phyloP scores from a whole-genome alignment of 2,329 filamentous ascomycete genomes.

The Capronia epimyces region DNA sequence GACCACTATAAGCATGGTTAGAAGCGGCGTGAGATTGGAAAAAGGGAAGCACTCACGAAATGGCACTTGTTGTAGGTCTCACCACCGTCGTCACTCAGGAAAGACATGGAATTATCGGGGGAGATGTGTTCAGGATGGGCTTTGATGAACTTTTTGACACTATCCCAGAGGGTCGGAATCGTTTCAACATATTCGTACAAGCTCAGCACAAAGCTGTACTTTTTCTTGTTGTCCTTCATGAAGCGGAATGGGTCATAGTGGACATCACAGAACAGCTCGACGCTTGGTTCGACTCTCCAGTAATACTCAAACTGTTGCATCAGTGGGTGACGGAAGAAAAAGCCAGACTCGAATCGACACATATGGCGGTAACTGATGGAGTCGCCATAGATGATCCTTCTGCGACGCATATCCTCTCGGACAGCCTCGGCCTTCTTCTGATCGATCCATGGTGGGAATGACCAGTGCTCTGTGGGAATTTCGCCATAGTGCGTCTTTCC shows the following conservation, averaged over 20 bases:
- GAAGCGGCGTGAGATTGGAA: constrained; percentile 8
- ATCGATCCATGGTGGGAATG: constrained; percentile 92
- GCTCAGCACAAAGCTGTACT: constrained; percentile 95
- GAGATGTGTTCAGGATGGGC: constrained; percentile 83
- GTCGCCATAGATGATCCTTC: constrained; percentile 97
- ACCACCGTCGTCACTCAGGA: constrained; percentile 85
- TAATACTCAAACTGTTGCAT: constrained; percentile 99
- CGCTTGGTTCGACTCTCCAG: constrained; percentile 96
- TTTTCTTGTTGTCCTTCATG: constrained; percentile 95
- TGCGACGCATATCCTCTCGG: constrained; percentile 85
- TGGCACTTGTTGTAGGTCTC: constrained; percentile 96
- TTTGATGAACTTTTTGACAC: constrained; percentile 88
- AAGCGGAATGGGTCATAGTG: constrained; percentile 93
- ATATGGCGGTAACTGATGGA: constrained; percentile 97
- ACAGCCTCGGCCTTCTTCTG: constrained; percentile 86
- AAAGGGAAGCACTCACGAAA: constrained; percentile 60
- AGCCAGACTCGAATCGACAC: constrained; percentile 98
- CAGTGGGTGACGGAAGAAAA: constrained; percentile 93
- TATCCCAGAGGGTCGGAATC: constrained; percentile 93
- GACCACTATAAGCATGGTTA: constrained; percentile 66
- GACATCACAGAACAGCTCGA: constrained; percentile 94
- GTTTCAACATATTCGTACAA: constrained; percentile 96
- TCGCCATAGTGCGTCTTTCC: constrained; percentile 86
- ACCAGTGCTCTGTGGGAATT: constrained; percentile 92
- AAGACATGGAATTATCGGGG: constrained; percentile 78